A percentile compares a stretch with the other conserved stretches of the same genome.
These are phyloP conservation scores for Hansenula anomala DNA, from an alignment of 1,139 yeast species.

Conservation along the genomic window DNA sequence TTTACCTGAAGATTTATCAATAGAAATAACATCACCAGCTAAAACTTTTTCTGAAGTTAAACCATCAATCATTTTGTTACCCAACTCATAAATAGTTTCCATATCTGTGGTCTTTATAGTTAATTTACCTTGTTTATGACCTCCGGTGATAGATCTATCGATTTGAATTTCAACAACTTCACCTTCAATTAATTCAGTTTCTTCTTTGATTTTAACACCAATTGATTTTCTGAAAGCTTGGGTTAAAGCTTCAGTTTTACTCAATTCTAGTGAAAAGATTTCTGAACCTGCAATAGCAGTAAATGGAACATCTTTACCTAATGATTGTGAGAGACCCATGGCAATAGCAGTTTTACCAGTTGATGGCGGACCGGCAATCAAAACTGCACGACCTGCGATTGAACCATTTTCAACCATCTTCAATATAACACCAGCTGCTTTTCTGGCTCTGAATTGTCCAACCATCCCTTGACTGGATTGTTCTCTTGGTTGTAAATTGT, in stretches of 20 bases:
- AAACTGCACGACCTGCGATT: slow-evolving; percentile 94
- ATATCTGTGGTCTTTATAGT: slow-evolving; percentile 97
- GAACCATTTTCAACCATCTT: slow-evolving; percentile 92
- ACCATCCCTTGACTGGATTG: slow-evolving; percentile 88
- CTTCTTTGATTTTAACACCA: slow-evolving; percentile 94
- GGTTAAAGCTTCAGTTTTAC: slow-evolving; percentile 92
- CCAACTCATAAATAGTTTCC: slow-evolving; percentile 98
- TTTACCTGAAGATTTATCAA: slow-evolving; percentile 94
- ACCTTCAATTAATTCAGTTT: slow-evolving; percentile 95
- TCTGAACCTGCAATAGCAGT: slow-evolving; percentile 95
- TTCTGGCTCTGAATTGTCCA: slow-evolving; percentile 91
- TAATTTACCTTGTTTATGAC: slow-evolving; percentile 96
- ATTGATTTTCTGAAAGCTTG: slow-evolving; percentile 95
- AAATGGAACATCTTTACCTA: slow-evolving; percentile 92
- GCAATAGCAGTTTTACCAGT: slow-evolving; percentile 99
- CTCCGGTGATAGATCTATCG: slow-evolving; percentile 94
- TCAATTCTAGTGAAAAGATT: slow-evolving; percentile 82
- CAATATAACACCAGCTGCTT: slow-evolving; percentile 90
- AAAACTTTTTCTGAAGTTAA: slow-evolving; percentile 90
- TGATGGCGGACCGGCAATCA: slow-evolving; percentile 97
- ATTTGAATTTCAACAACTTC: slow-evolving; percentile 98
- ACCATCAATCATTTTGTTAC: slow-evolving; percentile 96
- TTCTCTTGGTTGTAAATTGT: slow-evolving; percentile 76
- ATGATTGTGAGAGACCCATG: slow-evolving; percentile 87
- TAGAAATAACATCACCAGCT: slow-evolving; percentile 96